phyloP scores from a whole-genome alignment of 139 green algal genomes.

The Zygnema cylindricum region DNA sequence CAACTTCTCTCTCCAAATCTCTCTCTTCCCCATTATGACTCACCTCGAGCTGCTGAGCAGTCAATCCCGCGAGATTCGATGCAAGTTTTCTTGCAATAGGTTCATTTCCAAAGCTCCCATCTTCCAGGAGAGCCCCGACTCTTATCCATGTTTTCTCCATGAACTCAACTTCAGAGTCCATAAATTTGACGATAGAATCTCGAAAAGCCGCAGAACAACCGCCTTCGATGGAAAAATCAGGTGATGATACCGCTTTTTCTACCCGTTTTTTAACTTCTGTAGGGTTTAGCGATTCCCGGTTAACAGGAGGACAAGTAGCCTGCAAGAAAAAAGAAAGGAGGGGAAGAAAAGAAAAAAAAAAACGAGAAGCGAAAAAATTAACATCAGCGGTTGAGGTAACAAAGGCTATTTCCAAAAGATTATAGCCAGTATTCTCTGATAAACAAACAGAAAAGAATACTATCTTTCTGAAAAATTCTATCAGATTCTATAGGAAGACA shows the following conservation, averaged over 20 bases:
- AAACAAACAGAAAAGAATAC: too few relatives aligned
- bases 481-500: too few relatives aligned
- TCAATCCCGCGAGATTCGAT: slow-evolving; percentile 4
- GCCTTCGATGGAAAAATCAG: slow-evolving; percentile 7
- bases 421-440: too few relatives aligned
- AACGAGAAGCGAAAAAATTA: too few relatives aligned
- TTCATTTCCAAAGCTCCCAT: background rate
- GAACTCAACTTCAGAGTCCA: slow-evolving; percentile 39
- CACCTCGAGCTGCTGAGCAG: slow-evolving; percentile 13
- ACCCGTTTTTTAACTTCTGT: slow-evolving; percentile 1
- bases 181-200: slow-evolving; percentile 24
- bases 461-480: too few relatives aligned
- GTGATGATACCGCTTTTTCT: background rate
- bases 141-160: background rate
- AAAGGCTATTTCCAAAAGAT: too few relatives aligned
- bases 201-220: slow-evolving; percentile 39
- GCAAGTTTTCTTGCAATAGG: slow-evolving; percentile 4
- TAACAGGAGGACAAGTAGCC: background rate
- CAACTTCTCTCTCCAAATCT: too few relatives aligned
- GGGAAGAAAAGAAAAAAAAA: too few relatives aligned
- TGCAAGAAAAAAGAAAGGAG: too few relatives aligned
- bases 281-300: background rate
- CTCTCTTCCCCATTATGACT: too few relatives aligned
- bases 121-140: background rate
- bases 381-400: too few relatives aligned